Conservation (phyloP, 1,139 yeast genomes). For the Geotrichum carabidarum region DNA sequence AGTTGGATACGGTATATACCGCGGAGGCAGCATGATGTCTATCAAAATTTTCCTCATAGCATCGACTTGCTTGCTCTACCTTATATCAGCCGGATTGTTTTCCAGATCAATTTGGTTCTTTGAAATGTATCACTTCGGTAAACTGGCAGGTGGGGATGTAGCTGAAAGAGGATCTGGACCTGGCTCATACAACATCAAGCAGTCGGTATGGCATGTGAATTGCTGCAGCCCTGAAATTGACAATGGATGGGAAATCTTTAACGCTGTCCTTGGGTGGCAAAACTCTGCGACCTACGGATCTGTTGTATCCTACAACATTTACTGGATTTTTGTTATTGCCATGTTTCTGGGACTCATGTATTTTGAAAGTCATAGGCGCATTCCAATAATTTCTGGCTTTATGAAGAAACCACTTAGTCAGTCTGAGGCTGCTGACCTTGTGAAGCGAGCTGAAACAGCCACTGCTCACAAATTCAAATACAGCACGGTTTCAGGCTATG, state of each 20-base stretch:
- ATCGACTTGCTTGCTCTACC: slow-evolving; percentile 76
- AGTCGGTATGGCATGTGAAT: slow-evolving; percentile 87
- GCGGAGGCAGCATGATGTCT: slow-evolving; percentile 58
- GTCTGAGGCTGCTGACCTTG: slow-evolving; percentile 31
- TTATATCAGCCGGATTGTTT: slow-evolving; percentile 82
- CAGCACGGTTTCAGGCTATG: neutral
- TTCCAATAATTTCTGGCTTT: slow-evolving; percentile 27
- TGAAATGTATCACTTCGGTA: slow-evolving; percentile 59
- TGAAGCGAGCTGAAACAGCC: slow-evolving; percentile 31
- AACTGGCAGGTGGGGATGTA: slow-evolving; percentile 79
- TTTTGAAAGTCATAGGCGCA: slow-evolving; percentile 16
- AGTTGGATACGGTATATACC: slow-evolving; percentile 65
- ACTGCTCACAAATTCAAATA: slow-evolving; percentile 17
- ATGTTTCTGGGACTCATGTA: slow-evolving; percentile 7
- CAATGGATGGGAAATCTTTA: slow-evolving; percentile 91
- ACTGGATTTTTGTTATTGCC: slow-evolving; percentile 63
- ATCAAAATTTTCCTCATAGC: slow-evolving; percentile 73
- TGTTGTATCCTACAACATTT: slow-evolving; percentile 73
- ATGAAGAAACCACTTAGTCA: slow-evolving; percentile 25
- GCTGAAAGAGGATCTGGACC: slow-evolving; percentile 87
- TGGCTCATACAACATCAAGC: slow-evolving; percentile 75
- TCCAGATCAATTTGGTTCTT: slow-evolving; percentile 88
- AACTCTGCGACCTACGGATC: slow-evolving; percentile 88
- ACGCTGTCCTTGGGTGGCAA: slow-evolving; percentile 85
- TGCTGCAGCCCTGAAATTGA: slow-evolving; percentile 88